These are phyloP conservation scores for Periconia macrospinosa DNA, from an alignment of 2,329 filamentous ascomycete species.

Conservation along the genomic window DNA sequence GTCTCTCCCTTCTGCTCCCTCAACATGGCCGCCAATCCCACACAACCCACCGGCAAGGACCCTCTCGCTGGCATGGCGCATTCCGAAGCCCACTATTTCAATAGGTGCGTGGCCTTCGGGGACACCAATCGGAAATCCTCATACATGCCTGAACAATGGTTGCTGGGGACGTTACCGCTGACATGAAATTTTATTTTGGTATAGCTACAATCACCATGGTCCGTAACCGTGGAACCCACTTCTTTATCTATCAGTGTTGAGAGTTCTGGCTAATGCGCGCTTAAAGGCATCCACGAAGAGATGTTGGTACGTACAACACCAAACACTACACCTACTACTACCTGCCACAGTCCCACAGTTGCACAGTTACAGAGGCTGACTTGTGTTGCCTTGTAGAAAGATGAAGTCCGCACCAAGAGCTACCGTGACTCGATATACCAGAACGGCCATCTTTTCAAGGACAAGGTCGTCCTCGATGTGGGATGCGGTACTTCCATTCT, in stretches of 20 bases:
- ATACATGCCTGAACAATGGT: background rate
- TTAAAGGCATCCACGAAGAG: conserved; percentile 88
- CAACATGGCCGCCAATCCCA: conserved; percentile 17
- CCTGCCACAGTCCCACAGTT: background rate
- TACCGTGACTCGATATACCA: conserved; percentile 98
- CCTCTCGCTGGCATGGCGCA: conserved; percentile 74
- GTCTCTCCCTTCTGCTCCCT: conserved; percentile 4
- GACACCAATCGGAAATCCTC: background rate
- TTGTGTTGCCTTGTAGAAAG: conserved; percentile 67
- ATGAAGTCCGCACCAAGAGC: conserved; percentile 93
- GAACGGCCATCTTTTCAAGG: conserved; percentile 91
- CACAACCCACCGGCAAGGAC: conserved; percentile 31
- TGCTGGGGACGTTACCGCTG: conserved; percentile 18
- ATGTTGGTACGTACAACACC: conserved; percentile 75
- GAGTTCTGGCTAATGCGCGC: conserved; percentile 44
- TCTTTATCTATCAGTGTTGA: conserved; percentile 28
- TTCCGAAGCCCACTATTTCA: conserved; percentile 99
- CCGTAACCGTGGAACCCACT: conserved; percentile 42
- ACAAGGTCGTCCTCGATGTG: conserved; percentile 93
- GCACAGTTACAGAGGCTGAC: background rate
- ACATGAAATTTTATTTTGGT: conserved; percentile 9
- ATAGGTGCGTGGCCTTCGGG: conserved; percentile 65
- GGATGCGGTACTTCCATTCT: conserved; percentile 97
- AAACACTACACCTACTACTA: too few species aligned
- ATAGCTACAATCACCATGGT: conserved; percentile 98